Evolutionary conservation across 1,284 basidiomycete species (phyloP), one percentile per base, ranked within the genome.

Genomic region (Singerocomus inundabilis): DNA sequence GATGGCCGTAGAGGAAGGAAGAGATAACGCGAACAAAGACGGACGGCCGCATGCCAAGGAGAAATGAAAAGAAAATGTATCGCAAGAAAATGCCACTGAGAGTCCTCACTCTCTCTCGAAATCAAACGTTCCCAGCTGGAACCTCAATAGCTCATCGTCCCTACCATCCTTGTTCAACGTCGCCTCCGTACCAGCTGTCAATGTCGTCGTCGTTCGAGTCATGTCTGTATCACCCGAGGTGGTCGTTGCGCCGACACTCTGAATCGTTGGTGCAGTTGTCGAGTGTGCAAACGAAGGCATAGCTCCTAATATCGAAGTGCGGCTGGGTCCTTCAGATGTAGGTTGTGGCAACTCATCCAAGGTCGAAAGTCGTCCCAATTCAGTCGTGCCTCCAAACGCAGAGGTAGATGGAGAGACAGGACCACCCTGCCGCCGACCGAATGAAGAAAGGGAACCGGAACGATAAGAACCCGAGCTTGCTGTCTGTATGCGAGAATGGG

Each of bases 391-490:
- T 13, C 74, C 76, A 54, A 77, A 73, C 0, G 72, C 73, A 0
- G 75, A 78, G 34, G 73, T 48, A 7, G 66, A 59, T 9, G 68
- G 68, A 9, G 68, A 70, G 35, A 71, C 48, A 13, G 66, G 53
- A 12, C 56, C 57, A 38, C 49, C 52, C 15, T 63, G 65, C 37
- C 61, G 67, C 26, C 75, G 71, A 16, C 74, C 78, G 48, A 78
- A 76, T 1, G 76, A 78, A 4, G 78, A 77, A 42, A 83, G 62
- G 38, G 81, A 82, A 21, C 71, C 72, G 1, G 76, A 75, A 49
- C 73, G 73, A 1, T 81, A 63, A 0, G 81, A 81, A 31, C 70
- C 70, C 34, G 74, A 75, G 51, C 71, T 72, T 5, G 21, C 30
- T 12, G 47, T 63, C 57, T 29, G 70, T 59, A 34, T 51, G 50